Base-by-base conservation (phyloP, 1,284 basidiomycete species). In the Melampsora americana region DNA sequence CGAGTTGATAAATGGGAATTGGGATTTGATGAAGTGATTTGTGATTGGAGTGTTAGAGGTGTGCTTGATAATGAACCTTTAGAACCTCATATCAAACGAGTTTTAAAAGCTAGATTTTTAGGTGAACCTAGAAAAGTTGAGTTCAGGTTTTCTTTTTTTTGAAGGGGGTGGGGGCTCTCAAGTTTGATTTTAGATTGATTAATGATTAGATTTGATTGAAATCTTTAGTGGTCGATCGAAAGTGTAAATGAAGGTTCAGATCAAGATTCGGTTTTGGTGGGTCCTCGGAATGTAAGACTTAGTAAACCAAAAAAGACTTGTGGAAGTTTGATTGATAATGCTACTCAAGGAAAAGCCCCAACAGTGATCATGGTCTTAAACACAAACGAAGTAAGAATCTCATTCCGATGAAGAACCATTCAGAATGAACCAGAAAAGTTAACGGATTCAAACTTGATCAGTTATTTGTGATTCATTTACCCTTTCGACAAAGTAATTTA, bases 391-490 rank as follows among this genome's bases (percentile, higher is more conserved):
- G 67, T 39, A 14, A 32, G 26, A 5, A 9, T n/a, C 16, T n/a
- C n/a, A n/a, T n/a, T n/a, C n/a, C n/a, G n/a, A n/a, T n/a, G n/a
- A n/a, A n/a, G n/a, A n/a, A n/a, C n/a, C n/a, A n/a, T n/a, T n/a
- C n/a, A n/a, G n/a, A n/a, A n/a, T n/a, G n/a, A n/a, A n/a, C n/a
- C n/a, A n/a, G n/a, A n/a, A n/a, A n/a, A n/a, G n/a, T n/a, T n/a
- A n/a, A n/a, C n/a, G n/a, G n/a, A n/a, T n/a, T n/a, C n/a, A n/a
- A n/a, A n/a, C n/a, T n/a, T n/a, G n/a, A n/a, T n/a, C 26, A 69
- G 68, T 16, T 69, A 3, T 69, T 69, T 28, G 42, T 69, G 50
- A 60, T 69, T 56, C 68, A 69, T 69, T 42, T 69, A 28, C 68
- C 68, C 26, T 59, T 59, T 4, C 26, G 20, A 9, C 50, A 42